Conservation (phyloP, 1,284 basidiomycete species). For the Ustilago sp. region DNA sequence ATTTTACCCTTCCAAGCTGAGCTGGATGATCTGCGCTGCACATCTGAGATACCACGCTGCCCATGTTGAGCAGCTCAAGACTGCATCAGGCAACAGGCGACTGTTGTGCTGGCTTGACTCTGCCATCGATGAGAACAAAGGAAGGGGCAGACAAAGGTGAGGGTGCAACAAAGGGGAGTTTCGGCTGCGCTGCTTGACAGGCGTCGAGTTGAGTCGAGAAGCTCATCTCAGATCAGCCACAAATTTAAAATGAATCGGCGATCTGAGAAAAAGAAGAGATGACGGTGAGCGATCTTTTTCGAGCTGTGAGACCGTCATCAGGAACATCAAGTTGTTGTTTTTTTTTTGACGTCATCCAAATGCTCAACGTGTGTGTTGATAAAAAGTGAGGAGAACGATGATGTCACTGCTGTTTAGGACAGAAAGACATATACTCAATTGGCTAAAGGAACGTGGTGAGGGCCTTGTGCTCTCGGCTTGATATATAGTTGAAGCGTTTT, state of each 20-base stretch:
- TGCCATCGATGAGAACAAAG: not conserved
- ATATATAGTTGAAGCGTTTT: too few relatives aligned
- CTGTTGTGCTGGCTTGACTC: not conserved
- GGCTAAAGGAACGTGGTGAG: too few relatives aligned
- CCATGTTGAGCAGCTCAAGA: not conserved
- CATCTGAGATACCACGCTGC: not conserved
- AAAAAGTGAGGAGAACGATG: too few relatives aligned
- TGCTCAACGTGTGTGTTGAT: too few relatives aligned
- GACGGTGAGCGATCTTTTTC: not conserved
- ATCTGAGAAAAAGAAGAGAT: not conserved
- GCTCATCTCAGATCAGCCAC: not conserved
- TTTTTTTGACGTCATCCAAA: too few relatives aligned
- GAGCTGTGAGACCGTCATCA: not conserved
- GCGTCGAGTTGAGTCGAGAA: not conserved
- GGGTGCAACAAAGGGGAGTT: conserved; percentile 5
- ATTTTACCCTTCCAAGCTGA: not conserved
- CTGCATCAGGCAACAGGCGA: not conserved
- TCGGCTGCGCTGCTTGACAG: conserved; percentile 9
- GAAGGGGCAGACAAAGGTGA: not conserved
- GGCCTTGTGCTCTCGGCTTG: too few relatives aligned
- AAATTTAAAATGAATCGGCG: not conserved
- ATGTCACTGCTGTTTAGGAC: too few relatives aligned
- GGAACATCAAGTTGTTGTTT: not conserved
- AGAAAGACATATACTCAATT: too few relatives aligned
- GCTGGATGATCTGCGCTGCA: conserved; percentile 1